Percentiles rank a stretch among this genome's conserved stretches.
Evolutionary conservation across 2,329 filamentous ascomycete genomes (phyloP).

Genomic region (Neurospora sp.): DNA sequence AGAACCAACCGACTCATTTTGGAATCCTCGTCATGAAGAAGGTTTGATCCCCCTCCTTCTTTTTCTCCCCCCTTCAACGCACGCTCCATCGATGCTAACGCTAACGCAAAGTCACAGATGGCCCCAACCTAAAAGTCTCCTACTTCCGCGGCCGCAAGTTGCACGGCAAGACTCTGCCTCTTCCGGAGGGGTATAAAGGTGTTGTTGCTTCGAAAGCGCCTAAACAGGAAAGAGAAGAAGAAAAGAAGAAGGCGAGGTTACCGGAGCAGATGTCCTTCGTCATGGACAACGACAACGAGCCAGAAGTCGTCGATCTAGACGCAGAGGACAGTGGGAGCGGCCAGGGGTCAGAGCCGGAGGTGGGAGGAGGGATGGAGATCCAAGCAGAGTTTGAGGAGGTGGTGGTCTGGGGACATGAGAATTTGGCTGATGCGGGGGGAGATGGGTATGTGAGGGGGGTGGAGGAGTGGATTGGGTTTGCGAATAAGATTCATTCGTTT

Average conservation of each 20-base stretch:
- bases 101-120: conserved; percentile 18
- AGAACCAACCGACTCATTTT: conserved; percentile 55
- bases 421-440: conserved; percentile 44
- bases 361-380: conserved; percentile 45
- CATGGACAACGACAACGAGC: not conserved
- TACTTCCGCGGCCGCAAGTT: conserved; percentile 78
- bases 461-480: conserved; percentile 18
- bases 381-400: conserved; percentile 64
- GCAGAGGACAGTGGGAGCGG: conserved; percentile 32
- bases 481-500: not conserved
- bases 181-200: conserved; percentile 66
- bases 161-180: conserved; percentile 51
- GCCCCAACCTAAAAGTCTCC: conserved; percentile 34
- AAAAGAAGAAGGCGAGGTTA: conserved; percentile 20
- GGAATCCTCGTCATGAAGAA: conserved; percentile 42
- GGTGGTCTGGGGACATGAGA: conserved; percentile 78
- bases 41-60: no score
- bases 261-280: not conserved
- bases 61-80: no score
- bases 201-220: conserved; percentile 41
- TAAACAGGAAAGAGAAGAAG: not conserved
- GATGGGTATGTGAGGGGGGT: conserved; percentile 48
- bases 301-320: conserved; percentile 3
- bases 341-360: conserved; percentile 19
- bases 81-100: no score